A percentile compares a stretch with the other conserved stretches of the same genome.
Conservation (phyloP, 495 filamentous ascomycete genomes). For the Aspergillus sclerotioniger region DNA sequence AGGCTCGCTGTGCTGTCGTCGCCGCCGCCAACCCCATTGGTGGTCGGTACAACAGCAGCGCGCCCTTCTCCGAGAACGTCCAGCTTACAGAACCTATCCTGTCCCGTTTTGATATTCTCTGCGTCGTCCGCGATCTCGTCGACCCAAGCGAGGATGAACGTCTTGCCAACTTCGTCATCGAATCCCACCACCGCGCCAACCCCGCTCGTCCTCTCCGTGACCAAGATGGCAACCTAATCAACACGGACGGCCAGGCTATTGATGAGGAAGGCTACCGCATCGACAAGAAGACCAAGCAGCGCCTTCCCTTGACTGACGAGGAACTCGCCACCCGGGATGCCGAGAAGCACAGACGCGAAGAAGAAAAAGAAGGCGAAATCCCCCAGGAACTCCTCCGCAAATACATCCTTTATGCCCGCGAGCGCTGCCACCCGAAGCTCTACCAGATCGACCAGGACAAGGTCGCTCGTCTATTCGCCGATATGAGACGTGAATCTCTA, state of each 20-base stretch:
- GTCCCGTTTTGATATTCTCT: constrained; percentile 98
- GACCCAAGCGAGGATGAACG: constrained; percentile 94
- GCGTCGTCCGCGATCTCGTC: constrained; percentile 96
- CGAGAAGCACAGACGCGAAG: constrained; percentile 46
- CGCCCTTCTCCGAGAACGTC: constrained; percentile 93
- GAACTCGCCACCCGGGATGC: constrained; percentile 36
- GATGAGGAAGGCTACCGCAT: constrained; percentile 47
- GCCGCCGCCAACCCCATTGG: constrained; percentile 97
- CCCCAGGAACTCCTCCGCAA: constrained; percentile 91
- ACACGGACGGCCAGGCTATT: constrained; percentile 55
- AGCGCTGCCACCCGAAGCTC: constrained; percentile 86
- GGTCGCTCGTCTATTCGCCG: constrained; percentile 87
- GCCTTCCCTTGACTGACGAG: constrained; percentile 35
- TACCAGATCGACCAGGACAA: constrained; percentile 99
- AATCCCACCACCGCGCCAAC: constrained; percentile 87
- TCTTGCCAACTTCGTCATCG: constrained; percentile 91
- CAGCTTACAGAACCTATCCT: constrained; percentile 96
- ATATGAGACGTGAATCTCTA: constrained; percentile 90
- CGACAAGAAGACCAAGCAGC: constrained; percentile 28
- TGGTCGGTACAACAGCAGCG: constrained; percentile 93
- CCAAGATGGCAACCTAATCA: constrained; percentile 57
- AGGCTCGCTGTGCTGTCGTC: constrained; percentile 96
- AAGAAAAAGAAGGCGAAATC: constrained; percentile 73
- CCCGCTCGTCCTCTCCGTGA: constrained; percentile 59
- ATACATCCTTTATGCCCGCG: constrained; percentile 95